These are phyloP conservation scores for Rutidosis leptorrhynchoides DNA, from an alignment of 129 eudicot genomes.

Conservation along the genomic window DNA sequence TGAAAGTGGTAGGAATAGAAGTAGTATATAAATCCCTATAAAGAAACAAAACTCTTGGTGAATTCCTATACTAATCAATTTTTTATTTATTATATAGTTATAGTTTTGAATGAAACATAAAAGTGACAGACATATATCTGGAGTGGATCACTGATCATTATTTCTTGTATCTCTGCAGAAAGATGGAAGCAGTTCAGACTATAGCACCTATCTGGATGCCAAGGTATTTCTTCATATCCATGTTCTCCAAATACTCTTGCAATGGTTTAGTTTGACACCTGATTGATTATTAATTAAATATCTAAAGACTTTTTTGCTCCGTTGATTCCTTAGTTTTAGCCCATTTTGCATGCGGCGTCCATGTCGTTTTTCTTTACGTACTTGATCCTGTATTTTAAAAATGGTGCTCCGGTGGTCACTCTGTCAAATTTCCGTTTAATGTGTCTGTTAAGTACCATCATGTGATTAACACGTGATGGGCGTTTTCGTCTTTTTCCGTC, in stretches of 20 bases:
- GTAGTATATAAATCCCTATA: background rate
- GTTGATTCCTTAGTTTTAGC: no score
- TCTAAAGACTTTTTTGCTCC: no score
- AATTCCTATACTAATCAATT: background rate
- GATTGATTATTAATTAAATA: background rate
- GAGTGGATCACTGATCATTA: slow-evolving; percentile 14
- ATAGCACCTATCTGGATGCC: slow-evolving; percentile 80
- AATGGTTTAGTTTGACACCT: background rate
- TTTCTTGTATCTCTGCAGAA: slow-evolving; percentile 43
- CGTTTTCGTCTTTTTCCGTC: no score
- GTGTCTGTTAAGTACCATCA: no score
- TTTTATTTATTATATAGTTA: no score
- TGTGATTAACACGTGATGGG: no score
- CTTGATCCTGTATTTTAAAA: no score
- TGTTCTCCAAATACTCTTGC: slow-evolving; percentile 1
- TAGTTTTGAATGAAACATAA: background rate
- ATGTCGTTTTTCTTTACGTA: no score
- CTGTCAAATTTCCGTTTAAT: no score
- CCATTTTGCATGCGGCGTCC: no score
- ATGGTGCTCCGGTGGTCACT: no score
- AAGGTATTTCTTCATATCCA: slow-evolving; percentile 45
- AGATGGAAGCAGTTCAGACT: slow-evolving; percentile 79
- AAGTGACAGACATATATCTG: background rate
- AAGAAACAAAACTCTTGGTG: background rate
- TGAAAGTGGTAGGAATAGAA: background rate